Base-by-base conservation (phyloP, 495 filamentous ascomycete genomes). In the Pseudomonodictys pantanalensis region DNA sequence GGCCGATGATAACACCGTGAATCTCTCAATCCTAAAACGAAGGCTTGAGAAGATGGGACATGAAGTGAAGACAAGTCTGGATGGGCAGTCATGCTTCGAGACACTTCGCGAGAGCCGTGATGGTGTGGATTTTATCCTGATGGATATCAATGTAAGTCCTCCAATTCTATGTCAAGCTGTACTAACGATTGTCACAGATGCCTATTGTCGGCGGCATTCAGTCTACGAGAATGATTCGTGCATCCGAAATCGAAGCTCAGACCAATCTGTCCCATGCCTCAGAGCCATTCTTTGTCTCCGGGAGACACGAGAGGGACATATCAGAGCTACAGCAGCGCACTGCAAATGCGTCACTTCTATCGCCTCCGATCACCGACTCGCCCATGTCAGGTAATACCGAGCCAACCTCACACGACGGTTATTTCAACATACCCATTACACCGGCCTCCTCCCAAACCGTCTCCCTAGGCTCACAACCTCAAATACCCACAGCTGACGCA, bases 211-310 rank as follows among this genome's bases (percentile, higher is more conserved):
- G 45, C 25, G 52, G 59, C 8, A 32, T 56, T 18, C 29, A 51
- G 44, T 41, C 59, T 17, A 62, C 52, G 20, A 39, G 2, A 12
- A 62, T 62, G 58, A 62, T 62, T 24, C 51, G 59, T n/a, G 39
- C 41, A 29, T 24, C 45, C 24, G 51, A 62, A 51, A 3, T 20
- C 28, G 46, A 9, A 28, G 46, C 6, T 8, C 28, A 8, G 22
- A 8, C 12, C 17, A 49, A 7, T 7, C 17, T 17, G 8, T 8
- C 46, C 28, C 46, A 49, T 24, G 9, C 46, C 6, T n/a, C n/a
- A n/a, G n/a, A n/a, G n/a, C n/a, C n/a, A n/a, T n/a, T n/a, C n/a
- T n/a, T n/a, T n/a, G n/a, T n/a, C n/a, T n/a, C n/a, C n/a, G n/a
- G n/a, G n/a, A n/a, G n/a, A n/a, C n/a, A n/a, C n/a, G n/a, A n/a